These are phyloP conservation scores for Sequoiadendron giganteum DNA, from an alignment of 75 land plant genomes.

Conservation along the genomic window DNA sequence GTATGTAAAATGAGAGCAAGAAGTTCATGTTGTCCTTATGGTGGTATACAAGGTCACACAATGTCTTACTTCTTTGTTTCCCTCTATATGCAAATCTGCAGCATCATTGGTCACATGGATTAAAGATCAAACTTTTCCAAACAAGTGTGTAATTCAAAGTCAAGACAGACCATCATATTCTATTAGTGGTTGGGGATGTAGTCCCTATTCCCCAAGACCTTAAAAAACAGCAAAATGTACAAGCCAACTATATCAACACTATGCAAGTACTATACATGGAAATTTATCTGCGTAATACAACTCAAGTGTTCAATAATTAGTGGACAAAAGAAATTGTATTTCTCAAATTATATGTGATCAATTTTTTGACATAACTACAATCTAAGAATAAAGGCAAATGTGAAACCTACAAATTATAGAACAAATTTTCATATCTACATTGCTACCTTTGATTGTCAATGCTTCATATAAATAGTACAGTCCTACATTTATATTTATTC, in stretches of 20 bases:
- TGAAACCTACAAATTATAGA: background rate
- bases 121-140: background rate
- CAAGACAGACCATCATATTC: no score
- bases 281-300: background rate
- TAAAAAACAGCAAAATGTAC: no score
- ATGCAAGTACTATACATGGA: background rate
- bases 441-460: background rate
- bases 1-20: no score
- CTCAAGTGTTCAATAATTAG: background rate
- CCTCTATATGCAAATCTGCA: no score
- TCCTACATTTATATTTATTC: background rate
- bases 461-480: background rate
- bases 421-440: no score
- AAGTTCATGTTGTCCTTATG: no score
- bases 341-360: background rate
- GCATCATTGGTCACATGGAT: background rate
- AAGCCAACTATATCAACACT: background rate
- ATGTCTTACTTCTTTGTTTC: no score
- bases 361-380: background rate
- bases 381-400: background rate
- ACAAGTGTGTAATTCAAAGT: no score
- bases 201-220: no score
- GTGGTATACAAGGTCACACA: no score
- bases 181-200: no score
- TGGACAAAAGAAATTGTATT: background rate